A percentile compares a stretch with the other conserved stretches of the same genome.
Evolutionary conservation across 1,139 yeast species (phyloP).

Genomic region (Sporopachydermia cereana): DNA sequence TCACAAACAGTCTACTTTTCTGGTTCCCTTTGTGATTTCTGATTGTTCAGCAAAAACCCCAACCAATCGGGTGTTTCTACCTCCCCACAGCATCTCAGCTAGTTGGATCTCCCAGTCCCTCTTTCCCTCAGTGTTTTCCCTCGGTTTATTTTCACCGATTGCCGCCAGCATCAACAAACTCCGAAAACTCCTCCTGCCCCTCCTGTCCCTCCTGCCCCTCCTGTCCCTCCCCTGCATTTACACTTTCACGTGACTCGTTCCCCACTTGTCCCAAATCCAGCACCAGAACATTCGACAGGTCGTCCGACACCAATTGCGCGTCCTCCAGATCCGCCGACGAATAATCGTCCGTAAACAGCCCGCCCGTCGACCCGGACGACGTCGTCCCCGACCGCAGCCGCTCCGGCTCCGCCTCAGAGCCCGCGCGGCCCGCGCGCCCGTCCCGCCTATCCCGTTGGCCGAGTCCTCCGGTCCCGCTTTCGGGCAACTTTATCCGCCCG

Average conservation of each 20-base stretch:
- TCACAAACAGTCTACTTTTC: no score
- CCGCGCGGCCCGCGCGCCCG: neutral
- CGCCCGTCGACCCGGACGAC: slow-evolving; percentile 17
- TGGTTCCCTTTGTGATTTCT: no score
- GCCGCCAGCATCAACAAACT: slow-evolving; percentile 5
- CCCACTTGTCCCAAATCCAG: slow-evolving; percentile 10
- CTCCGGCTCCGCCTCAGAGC: neutral
- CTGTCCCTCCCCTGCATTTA: neutral
- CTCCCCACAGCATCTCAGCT: no score
- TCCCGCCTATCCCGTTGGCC: no score
- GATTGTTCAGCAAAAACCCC: no score
- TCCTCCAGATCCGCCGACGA: slow-evolving; percentile 15
- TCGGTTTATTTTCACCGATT: no score
- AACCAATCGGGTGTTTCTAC: no score
- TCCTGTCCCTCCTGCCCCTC: neutral
- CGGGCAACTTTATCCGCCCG: slow-evolving; percentile 14
- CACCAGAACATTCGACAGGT: slow-evolving; percentile 14
- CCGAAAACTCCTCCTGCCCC: slow-evolving; percentile 5
- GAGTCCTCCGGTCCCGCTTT: slow-evolving; percentile 8
- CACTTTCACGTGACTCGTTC: no score
- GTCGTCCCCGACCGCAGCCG: slow-evolving; percentile 18
- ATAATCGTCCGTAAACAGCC: slow-evolving; percentile 17
- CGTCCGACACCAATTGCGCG: slow-evolving; percentile 20
- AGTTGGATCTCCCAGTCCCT: no score
- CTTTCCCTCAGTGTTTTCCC: no score